phyloP scores from a whole-genome alignment of 1,139 yeast genomes.

The Yamadazyma pseudoaaseri region DNA sequence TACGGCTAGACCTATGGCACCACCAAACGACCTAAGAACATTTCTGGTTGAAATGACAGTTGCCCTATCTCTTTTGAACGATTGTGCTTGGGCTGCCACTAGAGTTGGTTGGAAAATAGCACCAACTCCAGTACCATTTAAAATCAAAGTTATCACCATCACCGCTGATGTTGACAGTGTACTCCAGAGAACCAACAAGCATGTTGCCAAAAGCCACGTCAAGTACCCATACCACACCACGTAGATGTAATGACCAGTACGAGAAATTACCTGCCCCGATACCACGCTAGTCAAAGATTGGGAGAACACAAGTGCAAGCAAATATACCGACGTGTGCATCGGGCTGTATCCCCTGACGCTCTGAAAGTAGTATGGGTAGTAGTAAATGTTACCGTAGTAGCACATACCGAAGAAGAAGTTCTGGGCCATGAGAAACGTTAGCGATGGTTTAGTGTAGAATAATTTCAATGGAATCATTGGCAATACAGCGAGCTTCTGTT shows the following conservation, averaged over 20 bases:
- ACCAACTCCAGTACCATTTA: slow-evolving; percentile 49
- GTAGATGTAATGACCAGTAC: slow-evolving; percentile 35
- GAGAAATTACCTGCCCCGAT: slow-evolving; percentile 38
- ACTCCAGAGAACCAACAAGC: slow-evolving; percentile 31
- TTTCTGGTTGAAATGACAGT: slow-evolving; percentile 50
- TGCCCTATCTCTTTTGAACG: slow-evolving; percentile 45
- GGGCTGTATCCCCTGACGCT: slow-evolving; percentile 39
- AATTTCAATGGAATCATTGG: slow-evolving; percentile 52
- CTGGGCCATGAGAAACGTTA: slow-evolving; percentile 35
- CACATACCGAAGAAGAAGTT: slow-evolving; percentile 47
- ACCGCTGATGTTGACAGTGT: slow-evolving; percentile 25
- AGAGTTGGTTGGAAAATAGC: slow-evolving; percentile 52
- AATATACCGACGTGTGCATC: slow-evolving; percentile 32
- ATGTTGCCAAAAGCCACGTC: slow-evolving; percentile 37
- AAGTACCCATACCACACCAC: slow-evolving; percentile 39
- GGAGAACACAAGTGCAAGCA: slow-evolving; percentile 37
- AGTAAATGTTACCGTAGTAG: slow-evolving; percentile 40
- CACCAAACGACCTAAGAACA: slow-evolving; percentile 49
- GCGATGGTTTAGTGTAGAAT: slow-evolving; percentile 28
- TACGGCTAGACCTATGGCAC: slow-evolving; percentile 49
- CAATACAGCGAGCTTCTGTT: slow-evolving; percentile 40
- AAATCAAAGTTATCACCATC: slow-evolving; percentile 28
- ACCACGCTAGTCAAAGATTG: slow-evolving; percentile 32
- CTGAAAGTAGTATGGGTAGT: slow-evolving; percentile 46
- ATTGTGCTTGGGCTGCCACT: slow-evolving; percentile 51